Conservation (phyloP, 306 rosid genomes). For the Quercus engelmannii region DNA sequence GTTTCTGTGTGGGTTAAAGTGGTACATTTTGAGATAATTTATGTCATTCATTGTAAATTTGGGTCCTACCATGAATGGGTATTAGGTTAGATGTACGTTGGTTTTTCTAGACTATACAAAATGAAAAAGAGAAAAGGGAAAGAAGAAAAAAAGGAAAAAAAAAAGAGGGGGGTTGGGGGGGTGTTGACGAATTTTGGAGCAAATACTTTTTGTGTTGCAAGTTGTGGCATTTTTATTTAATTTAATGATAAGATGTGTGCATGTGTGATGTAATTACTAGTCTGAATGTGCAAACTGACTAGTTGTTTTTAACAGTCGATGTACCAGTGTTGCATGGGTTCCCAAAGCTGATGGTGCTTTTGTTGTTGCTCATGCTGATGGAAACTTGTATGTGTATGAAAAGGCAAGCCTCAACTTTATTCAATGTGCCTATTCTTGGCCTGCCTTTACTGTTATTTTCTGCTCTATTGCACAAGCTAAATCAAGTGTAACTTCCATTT, state of each 20-base stretch:
- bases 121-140: no score
- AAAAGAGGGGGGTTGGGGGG: not conserved
- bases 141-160: no score
- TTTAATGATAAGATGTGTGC: not conserved
- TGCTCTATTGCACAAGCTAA: not conserved
- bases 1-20: not conserved
- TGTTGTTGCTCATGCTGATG: constrained; percentile 91
- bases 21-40: not conserved
- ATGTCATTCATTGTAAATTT: not conserved
- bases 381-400: constrained; percentile 82
- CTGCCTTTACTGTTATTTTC: constrained; percentile 20
- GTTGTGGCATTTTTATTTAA: not conserved
- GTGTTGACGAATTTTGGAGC: not conserved
- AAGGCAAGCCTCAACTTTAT: constrained; percentile 60
- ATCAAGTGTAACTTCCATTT: not conserved
- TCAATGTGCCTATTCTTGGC: constrained; percentile 6
- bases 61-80: not conserved
- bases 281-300: not conserved
- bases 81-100: no score
- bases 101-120: not conserved
- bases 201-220: not conserved
- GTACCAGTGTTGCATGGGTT: constrained; percentile 87
- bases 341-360: constrained; percentile 89
- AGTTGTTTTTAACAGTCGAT: constrained; percentile 64
- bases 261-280: not conserved